Percentiles rank a stretch among this genome's conserved stretches.
phyloP scores from a whole-genome alignment of 163 green algal genomes.

The Scenedesmus sp. region DNA sequence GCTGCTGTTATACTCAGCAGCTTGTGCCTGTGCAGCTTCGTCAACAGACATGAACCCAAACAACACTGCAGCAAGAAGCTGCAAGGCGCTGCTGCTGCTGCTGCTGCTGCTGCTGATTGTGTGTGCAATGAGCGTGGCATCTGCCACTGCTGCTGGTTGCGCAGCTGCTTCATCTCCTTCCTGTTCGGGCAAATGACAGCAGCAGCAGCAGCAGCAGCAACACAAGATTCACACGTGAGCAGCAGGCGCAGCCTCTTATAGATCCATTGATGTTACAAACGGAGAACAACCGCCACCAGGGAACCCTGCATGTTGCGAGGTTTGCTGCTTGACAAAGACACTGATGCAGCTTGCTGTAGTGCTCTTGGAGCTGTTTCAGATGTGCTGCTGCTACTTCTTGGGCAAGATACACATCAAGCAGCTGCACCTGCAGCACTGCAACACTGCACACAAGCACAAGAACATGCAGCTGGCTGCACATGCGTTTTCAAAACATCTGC shows the following conservation, averaged over 20 bases:
- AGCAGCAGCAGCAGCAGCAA: background rate
- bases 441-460: too few species aligned
- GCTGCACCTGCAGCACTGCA: too few species aligned
- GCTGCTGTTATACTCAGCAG: background rate
- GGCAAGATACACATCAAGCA: too few species aligned
- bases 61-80: background rate
- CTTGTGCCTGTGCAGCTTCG: background rate
- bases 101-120: conserved; percentile 8
- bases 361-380: too few species aligned
- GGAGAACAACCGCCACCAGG: background rate
- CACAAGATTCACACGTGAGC: background rate
- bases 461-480: background rate
- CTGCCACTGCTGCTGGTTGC: background rate
- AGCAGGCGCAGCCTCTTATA: background rate
- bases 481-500: background rate
- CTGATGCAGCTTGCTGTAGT: too few species aligned
- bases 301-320: background rate
- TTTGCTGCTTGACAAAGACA: background rate
- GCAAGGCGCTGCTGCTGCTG: conserved; percentile 15
- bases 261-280: background rate
- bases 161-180: background rate
- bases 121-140: background rate
- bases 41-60: background rate
- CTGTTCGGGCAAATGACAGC: background rate
- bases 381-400: too few species aligned